phyloP scores from a whole-genome alignment of 768 basidiomycete species.

The Amanita muscaria region DNA sequence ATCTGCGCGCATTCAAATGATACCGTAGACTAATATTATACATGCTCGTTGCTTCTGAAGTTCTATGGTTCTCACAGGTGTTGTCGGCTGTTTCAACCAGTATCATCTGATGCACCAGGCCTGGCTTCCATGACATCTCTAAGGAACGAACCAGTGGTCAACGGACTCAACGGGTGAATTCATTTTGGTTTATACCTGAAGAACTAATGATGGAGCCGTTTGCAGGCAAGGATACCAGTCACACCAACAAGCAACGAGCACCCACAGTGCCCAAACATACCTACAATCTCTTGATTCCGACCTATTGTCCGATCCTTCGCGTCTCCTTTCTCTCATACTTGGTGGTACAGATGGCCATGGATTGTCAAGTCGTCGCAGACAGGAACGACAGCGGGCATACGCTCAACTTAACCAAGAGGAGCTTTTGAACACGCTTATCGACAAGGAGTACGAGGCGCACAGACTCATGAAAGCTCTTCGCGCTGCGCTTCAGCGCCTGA shows the following conservation, averaged over 20 bases:
- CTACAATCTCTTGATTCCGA: conserved; percentile 1
- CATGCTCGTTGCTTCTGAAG: too few species aligned
- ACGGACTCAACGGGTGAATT: too few species aligned
- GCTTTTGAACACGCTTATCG: conserved; percentile 22
- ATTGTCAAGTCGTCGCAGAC: conserved; percentile 7
- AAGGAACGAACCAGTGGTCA: not conserved
- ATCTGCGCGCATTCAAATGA: too few species aligned
- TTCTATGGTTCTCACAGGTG: too few species aligned
- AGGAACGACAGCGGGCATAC: conserved; percentile 16
- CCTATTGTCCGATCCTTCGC: conserved; percentile 2
- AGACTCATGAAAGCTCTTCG: conserved; percentile 27
- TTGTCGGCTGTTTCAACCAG: not conserved
- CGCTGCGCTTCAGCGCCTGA: conserved; percentile 26
- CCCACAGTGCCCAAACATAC: not conserved
- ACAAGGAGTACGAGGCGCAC: conserved; percentile 26
- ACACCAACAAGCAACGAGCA: not conserved
- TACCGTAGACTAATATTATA: too few species aligned
- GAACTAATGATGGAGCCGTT: too few species aligned
- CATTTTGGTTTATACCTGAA: too few species aligned
- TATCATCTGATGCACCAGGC: not conserved
- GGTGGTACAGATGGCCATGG: not conserved
- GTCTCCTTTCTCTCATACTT: conserved; percentile 2
- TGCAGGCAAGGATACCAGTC: not conserved
- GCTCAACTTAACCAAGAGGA: conserved; percentile 18
- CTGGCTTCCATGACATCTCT: not conserved